Evolutionary conservation across 805 yeast species (phyloP).

Genomic region (Middelhovenomyces tepae): DNA sequence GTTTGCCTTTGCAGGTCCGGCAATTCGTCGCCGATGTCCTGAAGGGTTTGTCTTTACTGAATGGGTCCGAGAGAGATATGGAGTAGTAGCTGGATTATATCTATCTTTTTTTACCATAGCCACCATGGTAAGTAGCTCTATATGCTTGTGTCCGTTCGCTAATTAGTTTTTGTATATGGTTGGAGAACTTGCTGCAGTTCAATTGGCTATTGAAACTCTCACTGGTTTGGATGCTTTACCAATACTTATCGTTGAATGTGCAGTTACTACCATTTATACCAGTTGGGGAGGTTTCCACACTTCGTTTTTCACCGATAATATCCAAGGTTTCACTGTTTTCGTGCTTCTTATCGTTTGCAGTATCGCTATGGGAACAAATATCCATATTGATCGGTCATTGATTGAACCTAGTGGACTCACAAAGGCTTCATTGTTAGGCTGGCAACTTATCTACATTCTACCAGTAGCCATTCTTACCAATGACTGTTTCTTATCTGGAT

Average conservation of each 20-base stretch:
- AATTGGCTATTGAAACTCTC: constrained; percentile 64
- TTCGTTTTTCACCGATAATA: constrained; percentile 77
- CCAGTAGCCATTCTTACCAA: constrained; percentile 83
- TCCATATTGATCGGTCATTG: constrained; percentile 46
- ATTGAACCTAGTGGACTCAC: constrained; percentile 60
- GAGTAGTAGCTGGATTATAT: constrained; percentile 61
- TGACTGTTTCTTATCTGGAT: constrained; percentile 83
- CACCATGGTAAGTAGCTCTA: constrained; percentile 76
- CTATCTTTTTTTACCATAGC: constrained; percentile 73
- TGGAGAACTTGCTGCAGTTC: constrained; percentile 74
- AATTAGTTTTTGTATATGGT: constrained; percentile 72
- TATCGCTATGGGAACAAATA: constrained; percentile 68
- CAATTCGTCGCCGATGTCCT: constrained; percentile 70
- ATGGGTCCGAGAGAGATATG: constrained; percentile 85
- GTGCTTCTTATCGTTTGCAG: constrained; percentile 60
- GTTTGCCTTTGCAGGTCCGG: constrained; percentile 79
- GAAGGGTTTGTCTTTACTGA: constrained; percentile 87
- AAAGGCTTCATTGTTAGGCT: constrained; percentile 63
- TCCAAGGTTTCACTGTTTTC: constrained; percentile 72
- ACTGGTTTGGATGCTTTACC: constrained; percentile 76
- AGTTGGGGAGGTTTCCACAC: constrained; percentile 83
- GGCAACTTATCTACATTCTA: constrained; percentile 82
- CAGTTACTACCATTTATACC: constrained; percentile 80
- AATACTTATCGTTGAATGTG: constrained; percentile 75
- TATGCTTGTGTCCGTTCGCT: too few species aligned